A percentile compares a stretch with the other conserved stretches of the same genome.
These are phyloP conservation scores for Naganishia sp. DNA, from an alignment of 1,284 basidiomycete genomes.

Conservation along the genomic window DNA sequence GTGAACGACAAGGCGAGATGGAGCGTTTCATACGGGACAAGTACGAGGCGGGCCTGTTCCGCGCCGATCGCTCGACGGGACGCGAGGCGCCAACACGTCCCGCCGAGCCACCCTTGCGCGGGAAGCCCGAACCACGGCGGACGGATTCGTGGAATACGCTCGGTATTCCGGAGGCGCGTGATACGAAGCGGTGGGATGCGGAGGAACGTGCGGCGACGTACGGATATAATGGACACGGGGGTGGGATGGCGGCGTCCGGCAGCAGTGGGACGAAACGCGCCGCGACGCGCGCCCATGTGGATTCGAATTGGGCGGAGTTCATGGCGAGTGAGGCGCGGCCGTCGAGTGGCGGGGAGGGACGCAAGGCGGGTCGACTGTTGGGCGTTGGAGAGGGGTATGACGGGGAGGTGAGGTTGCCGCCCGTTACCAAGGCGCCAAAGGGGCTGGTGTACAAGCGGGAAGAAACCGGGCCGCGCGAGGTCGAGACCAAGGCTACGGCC, in stretches of 20 bases:
- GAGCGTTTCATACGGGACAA: slow-evolving; percentile 51
- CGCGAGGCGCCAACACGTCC: too few species aligned
- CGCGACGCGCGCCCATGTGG: slow-evolving; percentile 18
- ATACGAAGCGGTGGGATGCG: background rate
- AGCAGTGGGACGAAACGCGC: background rate
- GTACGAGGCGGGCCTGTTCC: slow-evolving; percentile 50
- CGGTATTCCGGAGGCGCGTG: background rate
- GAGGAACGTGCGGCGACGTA: background rate
- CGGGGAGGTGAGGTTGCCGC: slow-evolving; percentile 11
- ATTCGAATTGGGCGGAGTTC: slow-evolving; percentile 28
- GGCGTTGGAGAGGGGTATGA: slow-evolving; percentile 3
- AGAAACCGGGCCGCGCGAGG: background rate
- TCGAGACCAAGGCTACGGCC: background rate
- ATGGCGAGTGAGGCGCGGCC: background rate
- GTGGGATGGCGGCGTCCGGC: background rate
- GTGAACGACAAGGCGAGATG: slow-evolving; percentile 51
- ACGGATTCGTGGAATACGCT: background rate
- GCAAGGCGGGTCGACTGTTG: slow-evolving; percentile 11
- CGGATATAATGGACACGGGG: background rate
- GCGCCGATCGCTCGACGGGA: background rate
- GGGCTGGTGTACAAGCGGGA: slow-evolving; percentile 9
- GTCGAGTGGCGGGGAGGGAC: background rate
- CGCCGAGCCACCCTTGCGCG: background rate
- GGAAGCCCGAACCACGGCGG: too few species aligned
- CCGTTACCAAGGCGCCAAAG: slow-evolving; percentile 10